Evolutionary conservation across 106 monocot genomes (phyloP).

Genomic region (Agapanthus africanus): DNA sequence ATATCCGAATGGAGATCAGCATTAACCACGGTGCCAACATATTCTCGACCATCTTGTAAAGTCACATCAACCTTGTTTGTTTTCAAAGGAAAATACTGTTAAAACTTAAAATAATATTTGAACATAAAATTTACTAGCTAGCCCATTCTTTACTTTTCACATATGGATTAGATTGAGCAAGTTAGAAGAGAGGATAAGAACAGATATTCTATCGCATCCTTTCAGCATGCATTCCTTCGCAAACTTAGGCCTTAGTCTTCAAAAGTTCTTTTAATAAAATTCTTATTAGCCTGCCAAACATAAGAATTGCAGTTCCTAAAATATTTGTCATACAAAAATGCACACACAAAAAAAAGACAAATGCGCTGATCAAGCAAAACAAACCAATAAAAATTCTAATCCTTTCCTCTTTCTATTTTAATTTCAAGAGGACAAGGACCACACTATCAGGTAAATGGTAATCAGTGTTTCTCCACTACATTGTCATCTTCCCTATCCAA

Average conservation of each 20-base stretch:
- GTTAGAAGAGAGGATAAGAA: background rate
- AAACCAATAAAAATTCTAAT: background rate
- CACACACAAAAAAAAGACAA: background rate
- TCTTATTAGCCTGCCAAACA: background rate
- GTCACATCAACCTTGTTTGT: conserved; percentile 71
- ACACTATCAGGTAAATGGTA: background rate
- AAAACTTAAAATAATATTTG: background rate
- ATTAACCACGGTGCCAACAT: conserved; percentile 57
- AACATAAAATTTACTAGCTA: background rate
- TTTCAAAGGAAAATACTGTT: background rate
- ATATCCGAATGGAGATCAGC: conserved; percentile 84
- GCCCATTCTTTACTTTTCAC: background rate
- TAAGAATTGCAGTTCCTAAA: background rate
- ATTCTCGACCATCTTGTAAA: conserved; percentile 86
- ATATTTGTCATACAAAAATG: background rate
- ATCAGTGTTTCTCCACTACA: background rate
- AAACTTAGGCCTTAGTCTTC: background rate
- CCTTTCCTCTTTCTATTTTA: background rate
- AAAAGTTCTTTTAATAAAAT: background rate
- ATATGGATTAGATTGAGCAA: background rate
- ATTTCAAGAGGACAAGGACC: background rate
- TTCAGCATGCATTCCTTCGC: background rate
- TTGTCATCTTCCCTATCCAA: background rate
- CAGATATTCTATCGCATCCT: background rate
- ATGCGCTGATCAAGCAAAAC: background rate